Evolutionary conservation across 306 rosid species (phyloP).

Genomic region (Clitoria ternatea): DNA sequence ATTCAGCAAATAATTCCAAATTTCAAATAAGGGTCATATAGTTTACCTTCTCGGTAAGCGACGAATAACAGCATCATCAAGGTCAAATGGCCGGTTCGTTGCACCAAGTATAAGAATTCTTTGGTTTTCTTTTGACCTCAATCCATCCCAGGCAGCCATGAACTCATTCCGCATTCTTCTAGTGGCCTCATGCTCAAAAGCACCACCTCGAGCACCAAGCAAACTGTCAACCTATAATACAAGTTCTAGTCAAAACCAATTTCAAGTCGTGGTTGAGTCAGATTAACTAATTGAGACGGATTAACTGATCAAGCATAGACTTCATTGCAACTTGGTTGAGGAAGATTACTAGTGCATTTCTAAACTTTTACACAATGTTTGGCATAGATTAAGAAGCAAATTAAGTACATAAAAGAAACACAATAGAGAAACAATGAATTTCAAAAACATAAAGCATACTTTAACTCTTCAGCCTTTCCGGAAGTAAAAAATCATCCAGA

Average conservation of each 20-base stretch:
- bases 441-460: background rate
- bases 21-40: background rate
- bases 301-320: background rate
- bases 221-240: conserved; percentile 81
- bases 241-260: conserved; percentile 27
- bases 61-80: conserved; percentile 97
- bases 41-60: conserved; percentile 93
- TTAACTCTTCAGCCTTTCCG: background rate
- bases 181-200: conserved; percentile 97
- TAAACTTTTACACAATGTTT: background rate
- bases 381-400: background rate
- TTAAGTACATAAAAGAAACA: background rate
- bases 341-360: background rate
- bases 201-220: conserved; percentile 99
- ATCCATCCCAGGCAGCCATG: conserved; percentile 99
- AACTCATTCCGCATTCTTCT: conserved; percentile 99
- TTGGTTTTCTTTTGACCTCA: conserved; percentile 91
- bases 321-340: background rate
- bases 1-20: conserved; percentile 9
- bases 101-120: conserved; percentile 95
- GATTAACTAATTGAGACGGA: background rate
- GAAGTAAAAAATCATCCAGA: background rate
- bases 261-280: background rate
- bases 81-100: conserved; percentile 96
- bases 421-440: background rate